Percentiles rank a stretch among this genome's conserved stretches.
phyloP scores from a whole-genome alignment of 2,329 filamentous ascomycete genomes.

The Trichocomaceae sp. region DNA sequence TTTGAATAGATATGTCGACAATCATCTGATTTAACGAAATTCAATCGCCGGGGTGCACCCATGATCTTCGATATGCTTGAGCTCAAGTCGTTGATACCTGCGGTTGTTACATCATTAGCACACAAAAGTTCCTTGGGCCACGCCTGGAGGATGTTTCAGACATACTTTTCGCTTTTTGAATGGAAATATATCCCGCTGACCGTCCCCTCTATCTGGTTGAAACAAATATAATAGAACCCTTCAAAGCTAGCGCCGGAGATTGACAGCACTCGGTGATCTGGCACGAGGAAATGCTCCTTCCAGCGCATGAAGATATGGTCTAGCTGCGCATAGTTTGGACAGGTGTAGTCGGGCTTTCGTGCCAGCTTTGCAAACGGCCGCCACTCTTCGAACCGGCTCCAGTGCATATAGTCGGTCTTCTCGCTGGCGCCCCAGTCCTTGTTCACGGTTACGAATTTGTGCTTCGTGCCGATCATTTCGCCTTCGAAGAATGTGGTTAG shows the following conservation, averaged over 20 bases:
- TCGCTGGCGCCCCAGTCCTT: slow-evolving; percentile 85
- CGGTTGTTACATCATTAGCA: neutral
- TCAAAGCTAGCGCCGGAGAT: slow-evolving; percentile 95
- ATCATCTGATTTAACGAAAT: slow-evolving; percentile 59
- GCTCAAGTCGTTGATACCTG: slow-evolving; percentile 86
- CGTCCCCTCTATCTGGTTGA: slow-evolving; percentile 80
- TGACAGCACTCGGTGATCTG: slow-evolving; percentile 83
- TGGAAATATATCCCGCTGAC: slow-evolving; percentile 97
- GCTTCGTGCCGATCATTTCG: slow-evolving; percentile 92
- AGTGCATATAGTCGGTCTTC: slow-evolving; percentile 89
- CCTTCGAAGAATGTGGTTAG: slow-evolving; percentile 97
- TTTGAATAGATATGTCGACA: neutral
- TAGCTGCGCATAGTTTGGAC: slow-evolving; percentile 65
- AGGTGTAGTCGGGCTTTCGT: slow-evolving; percentile 52
- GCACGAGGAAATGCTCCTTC: slow-evolving; percentile 97
- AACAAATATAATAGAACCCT: slow-evolving; percentile 98
- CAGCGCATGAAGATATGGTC: slow-evolving; percentile 98
- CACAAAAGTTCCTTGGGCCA: no score
- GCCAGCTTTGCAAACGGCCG: slow-evolving; percentile 64
- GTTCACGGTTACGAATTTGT: slow-evolving; percentile 87
- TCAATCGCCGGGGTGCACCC: slow-evolving; percentile 83
- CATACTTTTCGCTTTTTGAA: slow-evolving; percentile 88
- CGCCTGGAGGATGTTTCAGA: neutral
- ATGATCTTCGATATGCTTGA: slow-evolving; percentile 78
- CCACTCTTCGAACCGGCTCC: slow-evolving; percentile 84